phyloP scores from a whole-genome alignment of 495 filamentous ascomycete species.

The Neurospora sp. region DNA sequence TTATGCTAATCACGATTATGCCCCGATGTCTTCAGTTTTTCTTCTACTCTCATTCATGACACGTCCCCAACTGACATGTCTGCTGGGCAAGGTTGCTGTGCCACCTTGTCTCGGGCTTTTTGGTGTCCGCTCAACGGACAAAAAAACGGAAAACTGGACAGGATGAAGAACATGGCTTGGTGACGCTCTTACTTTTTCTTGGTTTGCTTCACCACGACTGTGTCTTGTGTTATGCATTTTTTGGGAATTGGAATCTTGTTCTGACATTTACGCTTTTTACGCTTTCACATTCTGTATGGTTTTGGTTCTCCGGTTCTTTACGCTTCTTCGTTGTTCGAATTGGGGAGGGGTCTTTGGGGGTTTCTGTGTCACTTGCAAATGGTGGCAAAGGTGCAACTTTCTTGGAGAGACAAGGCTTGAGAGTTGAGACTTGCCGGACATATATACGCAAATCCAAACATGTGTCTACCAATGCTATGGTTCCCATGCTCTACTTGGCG shows the following conservation, averaged over 20 bases:
- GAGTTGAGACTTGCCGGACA: not conserved
- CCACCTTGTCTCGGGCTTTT: not conserved
- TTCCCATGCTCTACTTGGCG: fast-evolving
- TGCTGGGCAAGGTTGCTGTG: not conserved
- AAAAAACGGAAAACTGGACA: not conserved
- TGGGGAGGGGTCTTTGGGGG: not conserved
- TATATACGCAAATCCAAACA: not conserved
- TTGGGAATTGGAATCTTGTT: not conserved
- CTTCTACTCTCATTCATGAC: conserved; percentile 3
- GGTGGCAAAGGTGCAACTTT: not conserved
- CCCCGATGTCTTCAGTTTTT: conserved; percentile 11
- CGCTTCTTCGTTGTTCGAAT: not conserved
- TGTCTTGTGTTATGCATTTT: not conserved
- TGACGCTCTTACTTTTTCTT: not conserved
- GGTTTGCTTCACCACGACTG: not conserved
- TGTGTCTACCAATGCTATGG: not conserved
- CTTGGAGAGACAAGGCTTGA: not conserved
- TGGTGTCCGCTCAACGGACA: not conserved
- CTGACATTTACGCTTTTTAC: not conserved
- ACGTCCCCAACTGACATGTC: not conserved
- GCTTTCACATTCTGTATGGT: not conserved
- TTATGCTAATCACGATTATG: conserved; percentile 32
- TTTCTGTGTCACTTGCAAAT: not conserved
- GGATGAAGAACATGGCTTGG: not conserved
- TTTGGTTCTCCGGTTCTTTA: not conserved